These are phyloP conservation scores for Aspergillus fructus DNA, from an alignment of 2,329 filamentous ascomycete genomes.

Conservation along the genomic window DNA sequence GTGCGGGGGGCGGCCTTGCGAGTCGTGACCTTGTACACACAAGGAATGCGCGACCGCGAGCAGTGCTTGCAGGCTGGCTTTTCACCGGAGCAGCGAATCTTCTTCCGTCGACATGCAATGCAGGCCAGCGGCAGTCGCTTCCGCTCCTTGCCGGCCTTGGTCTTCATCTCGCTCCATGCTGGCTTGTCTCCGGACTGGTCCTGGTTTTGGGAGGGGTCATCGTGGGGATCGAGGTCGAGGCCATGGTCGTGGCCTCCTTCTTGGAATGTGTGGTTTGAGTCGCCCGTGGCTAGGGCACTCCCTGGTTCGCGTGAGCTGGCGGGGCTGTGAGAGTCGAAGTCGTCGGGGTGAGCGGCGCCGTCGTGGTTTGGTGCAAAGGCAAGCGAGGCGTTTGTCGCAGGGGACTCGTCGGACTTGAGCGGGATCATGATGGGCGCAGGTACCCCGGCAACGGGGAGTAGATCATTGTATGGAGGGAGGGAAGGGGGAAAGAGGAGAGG, in stretches of 20 bases:
- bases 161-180: slow-evolving; percentile 81
- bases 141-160: slow-evolving; percentile 91
- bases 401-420: slow-evolving; percentile 34
- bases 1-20: slow-evolving; percentile 91
- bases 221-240: slow-evolving; percentile 9
- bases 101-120: slow-evolving; percentile 93
- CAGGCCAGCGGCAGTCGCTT: slow-evolving; percentile 91
- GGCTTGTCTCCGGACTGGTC: slow-evolving; percentile 56
- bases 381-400: slow-evolving; percentile 26
- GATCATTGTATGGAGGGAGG: slow-evolving; percentile 33
- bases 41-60: slow-evolving; percentile 85
- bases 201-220: slow-evolving; percentile 21
- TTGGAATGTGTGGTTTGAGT: slow-evolving; percentile 19
- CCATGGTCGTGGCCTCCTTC: slow-evolving; percentile 21
- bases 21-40: slow-evolving; percentile 95
- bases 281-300: slow-evolving; percentile 25
- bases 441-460: slow-evolving; percentile 32
- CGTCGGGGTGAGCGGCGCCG: slow-evolving; percentile 27
- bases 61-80: slow-evolving; percentile 98
- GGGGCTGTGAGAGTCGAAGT: slow-evolving; percentile 36
- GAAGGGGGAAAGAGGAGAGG: background rate
- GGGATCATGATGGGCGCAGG: slow-evolving; percentile 40
- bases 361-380: slow-evolving; percentile 27
- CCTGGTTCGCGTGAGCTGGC: slow-evolving; percentile 37
- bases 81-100: slow-evolving; percentile 96